Percentiles rank a stretch among this genome's conserved stretches.
phyloP scores from a whole-genome alignment of 2,329 filamentous ascomycete genomes.

The Ceratocystis papillata region DNA sequence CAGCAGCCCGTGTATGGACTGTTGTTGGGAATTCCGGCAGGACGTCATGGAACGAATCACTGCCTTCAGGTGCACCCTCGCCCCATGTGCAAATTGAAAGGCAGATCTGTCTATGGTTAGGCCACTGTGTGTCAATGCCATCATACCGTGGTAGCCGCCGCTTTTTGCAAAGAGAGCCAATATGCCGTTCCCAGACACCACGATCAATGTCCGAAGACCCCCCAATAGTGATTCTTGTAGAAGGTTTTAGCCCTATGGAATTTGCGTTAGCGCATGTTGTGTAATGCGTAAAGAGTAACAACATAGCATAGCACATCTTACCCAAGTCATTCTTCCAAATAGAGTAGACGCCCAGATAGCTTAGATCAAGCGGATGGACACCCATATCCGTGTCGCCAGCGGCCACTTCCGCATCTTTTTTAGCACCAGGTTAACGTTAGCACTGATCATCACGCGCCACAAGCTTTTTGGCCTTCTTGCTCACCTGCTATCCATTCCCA shows the following conservation, averaged over 20 bases:
- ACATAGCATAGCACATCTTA: conserved; percentile 27
- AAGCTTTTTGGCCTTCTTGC: conserved; percentile 26
- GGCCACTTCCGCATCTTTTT: conserved; percentile 49
- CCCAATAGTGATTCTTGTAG: conserved; percentile 39
- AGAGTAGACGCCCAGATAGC: conserved; percentile 61
- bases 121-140: conserved; percentile 51
- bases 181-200: conserved; percentile 48
- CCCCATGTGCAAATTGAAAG: conserved; percentile 66
- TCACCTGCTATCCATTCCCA: conserved; percentile 65
- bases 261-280: not conserved
- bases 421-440: conserved; percentile 15
- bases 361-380: conserved; percentile 55
- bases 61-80: conserved; percentile 34
- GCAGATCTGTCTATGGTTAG: conserved; percentile 62
- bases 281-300: not conserved
- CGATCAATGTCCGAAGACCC: conserved; percentile 37
- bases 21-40: conserved; percentile 42
- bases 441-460: no score
- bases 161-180: conserved; percentile 53
- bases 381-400: conserved; percentile 61
- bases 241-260: conserved; percentile 38
- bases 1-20: conserved; percentile 61
- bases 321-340: conserved; percentile 64
- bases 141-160: conserved; percentile 52
- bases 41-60: conserved; percentile 35